Percentiles rank a stretch among this genome's conserved stretches.
These are phyloP conservation scores for Pichia phayaonensis DNA, from an alignment of 805 yeast genomes.

Conservation along the genomic window DNA sequence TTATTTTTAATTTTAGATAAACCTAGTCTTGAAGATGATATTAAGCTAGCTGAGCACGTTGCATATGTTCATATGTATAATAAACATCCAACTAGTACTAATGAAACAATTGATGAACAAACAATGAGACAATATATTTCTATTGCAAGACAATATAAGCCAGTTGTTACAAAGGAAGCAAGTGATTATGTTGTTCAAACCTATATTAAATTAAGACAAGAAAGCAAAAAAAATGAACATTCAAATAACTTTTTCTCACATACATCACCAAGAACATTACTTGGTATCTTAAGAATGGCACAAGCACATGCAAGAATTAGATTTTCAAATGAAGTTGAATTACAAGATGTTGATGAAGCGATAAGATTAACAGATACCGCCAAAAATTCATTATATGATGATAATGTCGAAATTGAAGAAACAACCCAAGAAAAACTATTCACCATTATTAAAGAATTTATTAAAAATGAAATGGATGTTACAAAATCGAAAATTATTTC, in stretches of 20 bases:
- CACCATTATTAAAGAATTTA: constrained; percentile 51
- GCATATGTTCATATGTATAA: constrained; percentile 93
- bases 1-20: constrained; percentile 79
- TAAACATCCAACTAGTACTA: constrained; percentile 70
- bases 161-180: constrained; percentile 74
- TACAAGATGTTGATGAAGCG: constrained; percentile 92
- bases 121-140: constrained; percentile 85
- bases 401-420: constrained; percentile 47
- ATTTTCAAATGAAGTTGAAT: constrained; percentile 61
- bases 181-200: constrained; percentile 80
- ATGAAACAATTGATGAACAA: constrained; percentile 69
- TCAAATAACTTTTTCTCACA: constrained; percentile 77
- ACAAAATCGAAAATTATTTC: constrained; percentile 30
- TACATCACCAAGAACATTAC: constrained; percentile 89
- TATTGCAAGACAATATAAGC: constrained; percentile 76
- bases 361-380: constrained; percentile 78
- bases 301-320: constrained; percentile 92
- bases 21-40: constrained; percentile 75
- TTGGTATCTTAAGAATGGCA: constrained; percentile 85
- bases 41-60: constrained; percentile 85
- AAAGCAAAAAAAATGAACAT: constrained; percentile 71
- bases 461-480: constrained; percentile 17
- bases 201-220: constrained; percentile 89
- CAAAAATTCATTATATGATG: constrained; percentile 68
- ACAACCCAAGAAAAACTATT: constrained; percentile 63